Percentiles rank a stretch among this genome's conserved stretches.
Evolutionary conservation across 148 eudicot species (phyloP).

Genomic region (Spergularia bocconei): DNA sequence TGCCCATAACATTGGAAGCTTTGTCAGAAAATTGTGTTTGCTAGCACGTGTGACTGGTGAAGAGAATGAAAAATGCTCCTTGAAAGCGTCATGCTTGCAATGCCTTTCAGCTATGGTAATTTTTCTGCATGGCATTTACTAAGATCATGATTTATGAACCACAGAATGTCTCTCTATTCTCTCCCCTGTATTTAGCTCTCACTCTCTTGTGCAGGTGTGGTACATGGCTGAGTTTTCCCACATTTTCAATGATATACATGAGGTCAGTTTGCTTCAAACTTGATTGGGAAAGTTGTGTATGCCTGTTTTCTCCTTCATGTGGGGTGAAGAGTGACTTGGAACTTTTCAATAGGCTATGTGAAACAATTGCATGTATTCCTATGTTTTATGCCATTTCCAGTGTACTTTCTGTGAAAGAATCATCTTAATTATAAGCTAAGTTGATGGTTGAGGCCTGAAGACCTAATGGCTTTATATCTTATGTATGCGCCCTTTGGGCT

Average conservation of each 20-base stretch:
- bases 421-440: no score
- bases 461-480: no score
- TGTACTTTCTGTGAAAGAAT: no score
- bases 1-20: conserved; percentile 58
- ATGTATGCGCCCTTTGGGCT: no score
- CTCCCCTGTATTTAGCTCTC: conserved; percentile 5
- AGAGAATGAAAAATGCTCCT: conserved; percentile 48
- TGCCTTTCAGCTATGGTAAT: conserved; percentile 93
- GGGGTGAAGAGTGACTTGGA: background rate
- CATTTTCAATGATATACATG: conserved; percentile 59
- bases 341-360: background rate
- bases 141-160: conserved; percentile 3
- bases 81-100: conserved; percentile 82
- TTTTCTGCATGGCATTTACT: conserved; percentile 6
- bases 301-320: background rate
- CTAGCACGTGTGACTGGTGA: conserved; percentile 59
- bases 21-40: conserved; percentile 56
- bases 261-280: conserved; percentile 47
- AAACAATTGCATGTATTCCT: background rate
- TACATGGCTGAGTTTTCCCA: conserved; percentile 84
- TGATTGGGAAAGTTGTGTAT: background rate
- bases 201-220: conserved; percentile 69
- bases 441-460: no score
- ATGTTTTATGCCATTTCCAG: background rate
- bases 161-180: background rate